Evolutionary conservation across 176 grass and related monocot species (phyloP), one percentile per base, ranked within the genome.

Genomic region (Pontederia paniculata): DNA sequence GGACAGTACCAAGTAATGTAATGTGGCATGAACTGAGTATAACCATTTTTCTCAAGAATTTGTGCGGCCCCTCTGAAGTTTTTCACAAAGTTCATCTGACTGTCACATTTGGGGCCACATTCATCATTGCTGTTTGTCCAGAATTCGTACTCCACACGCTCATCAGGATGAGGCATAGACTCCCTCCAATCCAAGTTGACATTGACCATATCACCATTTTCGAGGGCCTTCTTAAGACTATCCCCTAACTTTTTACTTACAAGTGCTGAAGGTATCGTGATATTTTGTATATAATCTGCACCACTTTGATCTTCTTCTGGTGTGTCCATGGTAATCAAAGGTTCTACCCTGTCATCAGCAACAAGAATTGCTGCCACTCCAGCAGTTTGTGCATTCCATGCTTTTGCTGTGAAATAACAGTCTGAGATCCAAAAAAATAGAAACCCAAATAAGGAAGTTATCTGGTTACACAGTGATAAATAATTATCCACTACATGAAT

Each of bases 1-100:
- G 88, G 84, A 61, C 88, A 94, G 60, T 88, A 94, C 88, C 88
- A 94, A 54, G 88, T 94, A 61, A 94, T 94, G 57, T 94, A 94
- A 66, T 94, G 88, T 58, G 88, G 88, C 77, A 77, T 78, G 55
- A 94, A 94, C 48, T 88, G 83, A 17, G 88, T 81, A 58, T 81
- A 94, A 55, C 84, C 80, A 70, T 88, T 94, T 61, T 84, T 72
- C 77, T 94, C 84, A 61, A 94, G 72, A 55, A 84, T 45, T 62
- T 94, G 88, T n/a, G 88, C 88, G 22, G 76, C 82, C 42, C 77
- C 88, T 81, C 79, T 88, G 54, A 94, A 94, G 71, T 68, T 75
- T 71, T 58, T 84, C 43, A 94, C 80, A 4, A 94, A 94, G 31
- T 94, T 74, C 80, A 94, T 77, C 71, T 94, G 88, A 76, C 72